These are phyloP conservation scores for Flaveria ramosissima DNA, from an alignment of 129 eudicot genomes.

Conservation along the genomic window DNA sequence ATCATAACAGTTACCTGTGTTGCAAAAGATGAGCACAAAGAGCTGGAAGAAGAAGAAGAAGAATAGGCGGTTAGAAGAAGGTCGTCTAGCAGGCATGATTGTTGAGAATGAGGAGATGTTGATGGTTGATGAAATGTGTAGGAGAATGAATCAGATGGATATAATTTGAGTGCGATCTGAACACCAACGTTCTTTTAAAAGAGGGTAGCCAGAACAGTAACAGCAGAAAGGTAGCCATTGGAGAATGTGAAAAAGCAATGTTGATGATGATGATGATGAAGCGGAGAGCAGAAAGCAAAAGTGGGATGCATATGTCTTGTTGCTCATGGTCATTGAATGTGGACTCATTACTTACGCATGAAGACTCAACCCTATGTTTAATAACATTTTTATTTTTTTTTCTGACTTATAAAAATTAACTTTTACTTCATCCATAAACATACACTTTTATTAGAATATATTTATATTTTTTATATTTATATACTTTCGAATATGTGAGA, in stretches of 20 bases:
- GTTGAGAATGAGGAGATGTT: not conserved
- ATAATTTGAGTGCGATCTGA: not conserved
- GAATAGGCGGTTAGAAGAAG: not conserved
- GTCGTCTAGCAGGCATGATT: not conserved
- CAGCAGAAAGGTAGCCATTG: conserved; percentile 6
- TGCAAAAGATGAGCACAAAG: not conserved
- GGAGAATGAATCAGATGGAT: not conserved
- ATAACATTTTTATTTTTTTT: too few species aligned
- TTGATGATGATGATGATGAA: not conserved
- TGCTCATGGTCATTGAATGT: not conserved
- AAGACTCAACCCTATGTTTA: not conserved
- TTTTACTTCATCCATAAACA: too few species aligned
- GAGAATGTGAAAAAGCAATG: not conserved
- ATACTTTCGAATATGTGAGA: too few species aligned
- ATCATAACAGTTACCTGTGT: not conserved
- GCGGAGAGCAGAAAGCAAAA: not conserved
- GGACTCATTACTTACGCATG: not conserved
- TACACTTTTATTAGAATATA: too few species aligned
- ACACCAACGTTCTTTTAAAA: not conserved
- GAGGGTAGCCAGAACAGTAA: not conserved
- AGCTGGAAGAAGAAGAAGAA: not conserved
- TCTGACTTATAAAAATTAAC: too few species aligned
- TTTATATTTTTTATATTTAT: too few species aligned
- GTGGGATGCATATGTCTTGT: not conserved
- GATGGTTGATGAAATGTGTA: not conserved